Evolutionary conservation across 345 rosid species (phyloP), one percentile per base, ranked within the genome.

Genomic region (Syzygium jambos): DNA sequence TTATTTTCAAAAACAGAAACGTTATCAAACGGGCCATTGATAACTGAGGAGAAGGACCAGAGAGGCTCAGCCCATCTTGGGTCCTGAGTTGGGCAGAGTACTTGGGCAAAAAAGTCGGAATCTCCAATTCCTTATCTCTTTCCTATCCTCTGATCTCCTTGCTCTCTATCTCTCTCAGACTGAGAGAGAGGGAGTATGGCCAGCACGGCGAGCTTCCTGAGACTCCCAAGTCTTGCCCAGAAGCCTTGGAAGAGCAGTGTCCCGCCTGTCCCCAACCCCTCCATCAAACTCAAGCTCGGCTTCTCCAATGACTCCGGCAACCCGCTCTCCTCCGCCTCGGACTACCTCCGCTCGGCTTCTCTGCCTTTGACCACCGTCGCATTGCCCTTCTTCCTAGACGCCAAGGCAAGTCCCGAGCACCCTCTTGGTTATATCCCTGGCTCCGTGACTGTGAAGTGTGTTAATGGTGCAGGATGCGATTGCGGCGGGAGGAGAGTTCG

Each of bases 401-500:
- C 95, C 17, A 92, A 95, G 96, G 99, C 86, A 89, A 90, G 87
- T 85, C 19, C 63, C 63, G 56, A 52, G 22, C 30, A 53, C 55
- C 61, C 56, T 27, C 51, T 82, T 38, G 46, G 49, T n/a, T 7
- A 5, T 7, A 51, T 61, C 23, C 85, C 56, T 8, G 43, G 27
- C 53, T 59, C 7, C 15, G 55, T 17, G 12, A 21, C 30, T 27
- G 52, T 77, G 22, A 19, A 55, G 63, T 25, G 63, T 25, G 59
- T 11, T 29, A 2, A 7, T 25, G 34, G 63, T 59, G 55, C 94
- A 96, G 98, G 97, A 94, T 91, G 99, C 98, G 43, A 56, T 93
- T 90, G 99, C 98, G 87, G 94, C 46, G 34, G 93, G 88, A 85
- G 98, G 98, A 30, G 95, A 95, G 88, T 94, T 93, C 54, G 99